These are phyloP conservation scores for Penicillium riverlandense DNA, from an alignment of 495 filamentous ascomycete species.

Conservation along the genomic window DNA sequence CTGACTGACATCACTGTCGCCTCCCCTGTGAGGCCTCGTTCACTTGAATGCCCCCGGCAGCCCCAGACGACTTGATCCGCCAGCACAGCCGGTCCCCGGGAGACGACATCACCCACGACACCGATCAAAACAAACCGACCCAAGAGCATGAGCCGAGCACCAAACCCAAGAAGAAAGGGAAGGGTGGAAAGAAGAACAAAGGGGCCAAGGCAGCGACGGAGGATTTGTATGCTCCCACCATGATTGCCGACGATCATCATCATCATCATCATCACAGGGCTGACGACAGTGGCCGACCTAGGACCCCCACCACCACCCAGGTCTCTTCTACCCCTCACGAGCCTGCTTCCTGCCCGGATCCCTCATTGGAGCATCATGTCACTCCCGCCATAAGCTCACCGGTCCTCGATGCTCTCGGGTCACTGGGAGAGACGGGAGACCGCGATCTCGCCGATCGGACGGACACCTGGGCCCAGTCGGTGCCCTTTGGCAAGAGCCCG, in stretches of 20 bases:
- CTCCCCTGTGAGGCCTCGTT: conserved; percentile 27
- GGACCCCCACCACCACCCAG: conserved; percentile 1
- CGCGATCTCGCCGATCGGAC: conserved; percentile 32
- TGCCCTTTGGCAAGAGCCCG: conserved; percentile 44
- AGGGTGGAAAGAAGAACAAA: conserved; percentile 35
- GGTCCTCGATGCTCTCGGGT: conserved; percentile 34
- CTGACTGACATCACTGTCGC: conserved; percentile 7
- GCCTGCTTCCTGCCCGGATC: conserved; percentile 30
- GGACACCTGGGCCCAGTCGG: conserved; percentile 42
- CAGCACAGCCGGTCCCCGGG: conserved; percentile 34
- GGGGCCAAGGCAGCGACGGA: conserved; percentile 30
- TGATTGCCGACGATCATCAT: not conserved
- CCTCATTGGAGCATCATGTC: conserved; percentile 16
- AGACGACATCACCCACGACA: conserved; percentile 25
- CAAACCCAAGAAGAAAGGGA: conserved; percentile 40
- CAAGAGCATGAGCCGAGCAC: conserved; percentile 36
- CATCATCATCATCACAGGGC: conserved; percentile 10
- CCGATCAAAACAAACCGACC: conserved; percentile 16
- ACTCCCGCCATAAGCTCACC: conserved; percentile 32
- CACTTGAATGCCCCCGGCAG: conserved; percentile 43
- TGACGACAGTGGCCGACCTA: no score
- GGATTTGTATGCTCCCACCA: conserved; percentile 30
- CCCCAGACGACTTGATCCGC: conserved; percentile 38
- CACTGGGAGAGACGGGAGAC: conserved; percentile 22
- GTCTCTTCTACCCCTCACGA: conserved; percentile 24